phyloP scores from a whole-genome alignment of 2,329 filamentous ascomycete genomes.

The Metarhizium sp. region DNA sequence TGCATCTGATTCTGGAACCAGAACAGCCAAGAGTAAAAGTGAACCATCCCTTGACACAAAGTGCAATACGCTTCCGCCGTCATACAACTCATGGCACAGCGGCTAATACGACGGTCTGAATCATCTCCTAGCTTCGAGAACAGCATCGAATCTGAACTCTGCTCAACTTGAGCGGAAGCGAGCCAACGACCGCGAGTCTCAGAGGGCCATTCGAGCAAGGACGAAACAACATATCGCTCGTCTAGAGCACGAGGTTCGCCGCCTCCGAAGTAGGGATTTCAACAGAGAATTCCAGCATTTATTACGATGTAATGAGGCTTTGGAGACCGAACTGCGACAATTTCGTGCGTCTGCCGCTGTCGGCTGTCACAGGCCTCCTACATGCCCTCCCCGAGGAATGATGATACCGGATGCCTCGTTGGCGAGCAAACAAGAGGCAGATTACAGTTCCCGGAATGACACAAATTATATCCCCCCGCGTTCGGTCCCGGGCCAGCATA shows the following conservation, averaged over 20 bases:
- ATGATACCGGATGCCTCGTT: too few relatives aligned
- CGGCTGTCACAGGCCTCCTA: background rate
- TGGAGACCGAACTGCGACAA: background rate
- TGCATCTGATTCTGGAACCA: background rate
- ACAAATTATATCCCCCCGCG: too few relatives aligned
- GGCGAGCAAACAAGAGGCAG: too few relatives aligned
- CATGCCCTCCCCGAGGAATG: background rate
- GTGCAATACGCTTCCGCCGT: too few relatives aligned
- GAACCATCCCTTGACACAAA: background rate
- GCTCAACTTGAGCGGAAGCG: constrained; percentile 3
- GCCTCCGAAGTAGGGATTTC: background rate
- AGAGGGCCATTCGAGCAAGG: constrained; percentile 3
- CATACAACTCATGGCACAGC: background rate
- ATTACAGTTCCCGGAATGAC: too few relatives aligned
- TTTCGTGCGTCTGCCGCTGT: background rate
- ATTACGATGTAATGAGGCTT: background rate
- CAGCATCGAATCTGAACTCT: background rate
- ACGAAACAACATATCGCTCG: constrained; percentile 1
- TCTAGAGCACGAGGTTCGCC: constrained; percentile 1
- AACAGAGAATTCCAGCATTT: background rate
- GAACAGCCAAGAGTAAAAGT: background rate
- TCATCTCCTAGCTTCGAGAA: background rate
- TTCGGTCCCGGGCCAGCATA: too few relatives aligned
- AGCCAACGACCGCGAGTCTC: constrained; percentile 3
- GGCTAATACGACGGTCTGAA: background rate